Evolutionary conservation across 805 yeast genomes (phyloP), one percentile per base, ranked within the genome.

Genomic region (Saccharomycopsis fermentans): DNA sequence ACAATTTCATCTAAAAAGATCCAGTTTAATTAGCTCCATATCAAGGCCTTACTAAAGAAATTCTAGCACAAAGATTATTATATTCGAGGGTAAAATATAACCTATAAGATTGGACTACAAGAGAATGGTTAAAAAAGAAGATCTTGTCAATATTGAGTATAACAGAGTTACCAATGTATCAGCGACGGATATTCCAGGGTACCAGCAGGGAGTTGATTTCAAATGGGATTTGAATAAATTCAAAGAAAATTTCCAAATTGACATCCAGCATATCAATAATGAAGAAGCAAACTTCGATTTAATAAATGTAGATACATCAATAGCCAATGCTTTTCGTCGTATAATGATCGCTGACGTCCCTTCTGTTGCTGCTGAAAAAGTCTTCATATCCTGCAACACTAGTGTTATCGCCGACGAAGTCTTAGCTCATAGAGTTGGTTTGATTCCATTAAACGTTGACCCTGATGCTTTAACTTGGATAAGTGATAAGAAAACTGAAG

Each of bases 331-430:
- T 0, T 90, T 92, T 73, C 85, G 99, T 69, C 86, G 99, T 68
- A 87, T 94, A 66, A 91, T 94, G 98, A 84, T 94, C 58, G 81
- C 97, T 0, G 99, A 94, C 70, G 96, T 94, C 47, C 99, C 99
- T 21, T 81, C 94, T 1, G 95, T 92, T 53, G 98, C 99, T 16
- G 87, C 96, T 24, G 99, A 94, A 72, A 82, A 88, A 62, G 90
- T 94, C 17, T 90, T 85, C 69, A 80, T 94, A 60, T 87, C 87
- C 75, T 92, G 90, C 78, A 94, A 94, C 73, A 94, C 99, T 1
- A 89, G 97, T 1, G 97, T 94, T 54, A 89, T 94, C 63, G 97
- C 91, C 71, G 99, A 94, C 71, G 99, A 94, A 74, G 97, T 94
- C 19, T 79, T 94, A 64, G 92, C 99, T 4, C 97, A 90, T 69